A percentile compares a stretch with the other conserved stretches of the same genome.
Conservation (phyloP, 805 yeast genomes). For the Wickerhamomyces chaumierensis region DNA sequence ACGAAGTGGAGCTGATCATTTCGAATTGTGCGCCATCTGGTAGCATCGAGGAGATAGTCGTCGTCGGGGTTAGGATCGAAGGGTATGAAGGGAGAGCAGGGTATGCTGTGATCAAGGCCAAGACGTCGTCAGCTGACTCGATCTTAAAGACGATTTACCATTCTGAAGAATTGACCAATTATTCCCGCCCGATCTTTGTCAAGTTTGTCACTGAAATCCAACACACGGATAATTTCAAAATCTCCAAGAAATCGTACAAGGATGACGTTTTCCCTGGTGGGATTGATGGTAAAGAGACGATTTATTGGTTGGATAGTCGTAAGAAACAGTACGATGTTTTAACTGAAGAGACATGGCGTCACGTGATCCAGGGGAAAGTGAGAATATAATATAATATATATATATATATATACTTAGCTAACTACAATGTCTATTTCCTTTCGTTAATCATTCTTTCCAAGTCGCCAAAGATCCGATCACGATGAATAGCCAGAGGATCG, state of each 20-base stretch:
- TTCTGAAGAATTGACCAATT: conserved; percentile 53
- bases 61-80: conserved; percentile 79
- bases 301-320: conserved; percentile 70
- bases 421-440: no score
- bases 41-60: conserved; percentile 54
- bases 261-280: conserved; percentile 65
- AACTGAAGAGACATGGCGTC: conserved; percentile 25
- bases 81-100: conserved; percentile 94
- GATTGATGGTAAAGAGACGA: conserved; percentile 39
- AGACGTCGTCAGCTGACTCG: no score
- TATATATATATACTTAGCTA: no score
- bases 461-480: conserved; percentile 51
- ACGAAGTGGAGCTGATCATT: conserved; percentile 80
- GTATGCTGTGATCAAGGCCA: conserved; percentile 43
- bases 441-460: conserved; percentile 45
- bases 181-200: conserved; percentile 77
- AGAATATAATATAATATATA: no score
- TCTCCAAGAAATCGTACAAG: conserved; percentile 57
- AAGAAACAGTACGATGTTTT: conserved; percentile 42
- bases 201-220: conserved; percentile 54
- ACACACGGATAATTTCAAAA: conserved; percentile 73
- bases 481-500: conserved; percentile 49
- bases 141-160: conserved; percentile 28
- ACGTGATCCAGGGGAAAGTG: no score
- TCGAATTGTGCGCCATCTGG: conserved; percentile 7